phyloP scores from a whole-genome alignment of 2,329 filamentous ascomycete species.

The Xylariaceae sp. region DNA sequence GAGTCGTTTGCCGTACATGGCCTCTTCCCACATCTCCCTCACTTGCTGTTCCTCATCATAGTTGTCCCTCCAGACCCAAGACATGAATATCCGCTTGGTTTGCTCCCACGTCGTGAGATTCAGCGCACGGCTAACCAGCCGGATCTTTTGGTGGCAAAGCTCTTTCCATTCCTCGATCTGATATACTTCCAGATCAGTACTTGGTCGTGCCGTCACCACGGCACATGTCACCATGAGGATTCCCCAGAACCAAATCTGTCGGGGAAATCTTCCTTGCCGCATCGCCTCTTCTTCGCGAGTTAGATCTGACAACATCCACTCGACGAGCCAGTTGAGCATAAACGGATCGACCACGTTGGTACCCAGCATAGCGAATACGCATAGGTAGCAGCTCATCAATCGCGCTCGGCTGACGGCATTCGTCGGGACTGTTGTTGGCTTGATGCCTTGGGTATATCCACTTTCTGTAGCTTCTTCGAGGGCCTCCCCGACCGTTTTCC shows the following conservation, averaged over 20 bases:
- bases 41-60: conserved; percentile 20
- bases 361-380: conserved; percentile 20
- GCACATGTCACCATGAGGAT: conserved; percentile 22
- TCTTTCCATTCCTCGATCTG: conserved; percentile 24
- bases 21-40: conserved; percentile 25
- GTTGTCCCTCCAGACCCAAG: conserved; percentile 20
- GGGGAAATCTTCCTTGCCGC: conserved; percentile 19
- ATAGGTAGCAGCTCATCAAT: conserved; percentile 21
- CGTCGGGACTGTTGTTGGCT: conserved; percentile 15
- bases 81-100: conserved; percentile 16
- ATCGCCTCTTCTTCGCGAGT: conserved; percentile 19
- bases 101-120: conserved; percentile 22
- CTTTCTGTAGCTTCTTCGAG: conserved; percentile 13
- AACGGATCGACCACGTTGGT: conserved; percentile 20
- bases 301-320: conserved; percentile 22
- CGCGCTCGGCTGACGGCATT: conserved; percentile 21
- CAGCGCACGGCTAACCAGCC: conserved; percentile 18
- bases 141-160: conserved; percentile 21
- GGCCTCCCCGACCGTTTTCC: conserved; percentile 18
- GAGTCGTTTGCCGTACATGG: conserved; percentile 16
- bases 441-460: conserved; percentile 4
- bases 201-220: conserved; percentile 19
- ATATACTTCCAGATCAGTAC: conserved; percentile 15
- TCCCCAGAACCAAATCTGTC: conserved; percentile 23
- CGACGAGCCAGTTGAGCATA: conserved; percentile 24